Base-by-base conservation (phyloP, 2,329 filamentous ascomycete species). In the Bimuria novae-zelandiae region DNA sequence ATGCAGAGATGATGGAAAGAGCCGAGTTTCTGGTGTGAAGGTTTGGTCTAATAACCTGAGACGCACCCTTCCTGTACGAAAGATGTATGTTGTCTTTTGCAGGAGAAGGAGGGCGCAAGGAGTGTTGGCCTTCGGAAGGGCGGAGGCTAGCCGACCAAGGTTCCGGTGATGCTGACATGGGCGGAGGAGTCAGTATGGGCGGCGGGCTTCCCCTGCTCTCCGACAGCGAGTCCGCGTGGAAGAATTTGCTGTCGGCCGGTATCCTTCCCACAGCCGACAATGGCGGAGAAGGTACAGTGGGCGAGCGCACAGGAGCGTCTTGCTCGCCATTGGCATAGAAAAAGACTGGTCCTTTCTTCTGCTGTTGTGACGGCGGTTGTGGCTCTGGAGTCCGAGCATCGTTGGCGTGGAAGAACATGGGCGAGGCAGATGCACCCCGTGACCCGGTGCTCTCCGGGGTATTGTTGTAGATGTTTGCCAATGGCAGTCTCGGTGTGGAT, bases 341-440 rank as follows among this genome's bases (percentile, higher is more conserved):
- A 67, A 83, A 82, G 1, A 73, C 70, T 4, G 77, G 69, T 32
- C 74, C 69, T 61, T 81, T 83, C 70, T 75, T 77, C 21, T 61
- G 63, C n/a, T 53, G 57, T 35, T 53, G 55, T 58, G 60, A 57
- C 37, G 51, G 63, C 14, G 51, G 58, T 40, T 52, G 54, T 33
- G 70, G 70, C 52, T 72, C 72, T 53, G 71, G 71, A 14, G 67
- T 51, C 64, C 71, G 52, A 33, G 83, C 89, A 62, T 96, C 90
- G 70, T 87, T 90, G 23, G 92, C 94, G 71, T 95, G 92, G 72
- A 99, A 97, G 81, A 97, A 97, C 77, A 91, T 93, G 48, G 87
- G 75, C 17, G 75, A 75, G 32, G 67, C 67, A 42, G 75, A 75
- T 23, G 67, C 65, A 40, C 69, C 71, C 40, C 61, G 60, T 11